Conservation (phyloP, 73 alveolate genomes). For the Paramecium octaurelia region DNA sequence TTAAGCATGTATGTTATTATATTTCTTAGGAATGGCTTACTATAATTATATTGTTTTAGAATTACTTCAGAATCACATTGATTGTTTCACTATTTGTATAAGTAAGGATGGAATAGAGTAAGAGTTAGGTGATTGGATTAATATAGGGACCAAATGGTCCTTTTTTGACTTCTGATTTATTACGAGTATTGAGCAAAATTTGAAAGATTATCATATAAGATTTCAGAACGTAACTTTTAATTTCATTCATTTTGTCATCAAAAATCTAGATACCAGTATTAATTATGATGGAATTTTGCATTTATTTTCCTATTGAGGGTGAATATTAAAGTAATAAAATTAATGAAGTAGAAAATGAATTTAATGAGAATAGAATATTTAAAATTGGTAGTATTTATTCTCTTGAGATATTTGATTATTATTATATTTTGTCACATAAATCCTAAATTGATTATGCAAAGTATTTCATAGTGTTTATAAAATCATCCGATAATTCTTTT, state of each 20-base stretch:
- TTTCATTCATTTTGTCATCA: conserved; percentile 42
- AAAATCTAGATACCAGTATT: not conserved
- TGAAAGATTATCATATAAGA: not conserved
- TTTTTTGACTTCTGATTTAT: conserved; percentile 31
- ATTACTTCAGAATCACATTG: not conserved
- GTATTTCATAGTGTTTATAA: not conserved
- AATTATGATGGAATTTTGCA: conserved; percentile 7
- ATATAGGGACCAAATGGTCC: conserved; percentile 2
- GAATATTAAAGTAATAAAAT: not conserved
- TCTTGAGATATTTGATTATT: not conserved
- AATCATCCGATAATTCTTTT: not conserved
- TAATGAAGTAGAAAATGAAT: not conserved
- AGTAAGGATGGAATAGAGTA: not conserved
- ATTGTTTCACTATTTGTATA: not conserved
- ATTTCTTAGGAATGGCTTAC: not conserved
- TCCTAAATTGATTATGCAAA: not conserved
- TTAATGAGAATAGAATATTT: not conserved
- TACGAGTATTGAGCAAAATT: not conserved
- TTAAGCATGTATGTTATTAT: conserved; percentile 24
- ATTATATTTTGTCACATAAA: not conserved
- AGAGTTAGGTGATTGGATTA: not conserved
- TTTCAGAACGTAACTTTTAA: conserved; percentile 14
- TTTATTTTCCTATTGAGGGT: not conserved
- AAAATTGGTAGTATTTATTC: not conserved
- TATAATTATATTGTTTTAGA: not conserved